Base-by-base conservation (phyloP, 2,329 filamentous ascomycete species). In the Penicillium sp. region DNA sequence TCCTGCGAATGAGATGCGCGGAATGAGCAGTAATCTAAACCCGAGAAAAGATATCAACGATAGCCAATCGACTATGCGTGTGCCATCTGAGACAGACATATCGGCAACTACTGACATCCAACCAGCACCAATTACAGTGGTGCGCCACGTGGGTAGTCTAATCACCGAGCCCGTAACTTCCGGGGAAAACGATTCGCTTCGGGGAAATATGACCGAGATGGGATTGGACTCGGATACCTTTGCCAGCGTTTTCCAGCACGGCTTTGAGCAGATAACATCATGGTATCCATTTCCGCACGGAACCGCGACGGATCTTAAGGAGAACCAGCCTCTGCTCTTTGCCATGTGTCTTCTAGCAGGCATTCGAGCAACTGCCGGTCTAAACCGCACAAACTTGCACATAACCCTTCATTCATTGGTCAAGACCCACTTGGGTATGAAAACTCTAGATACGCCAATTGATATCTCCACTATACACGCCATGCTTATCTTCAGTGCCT, bases 81-180 rank as follows among this genome's bases (percentile, higher is more conserved):
- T 55, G 7, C 48, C 53, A 9, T 41, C 35, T 14, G 35, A 35
- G 9, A 10, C 35, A 22, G 37, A 42, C n/a, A 54, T 42, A 28
- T 49, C 38, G 17, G 36, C 37, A 50, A 33, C 47, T 16, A 35
- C 47, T 19, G 53, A 55, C 16, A 22, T 55, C 33, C 53, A 55
- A 10, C 53, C 53, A 9, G 53, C 53, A n/a, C 53, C 53, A n/a
- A 55, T 55, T 12, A 51, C 53, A 33, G 53, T 55, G 6, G 53
- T 55, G n/a, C 53, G 53, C 12, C 53, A 55, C 14, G 53, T 55
- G 8, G 53, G 53, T 6, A 55, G 41, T 51, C 26, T 55, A 17
- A 55, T 55, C 53, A 55, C 53, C 6, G 53, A 55, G 28, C 53
- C 47, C 3, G 47, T 51, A 17, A 28, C 41, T 40, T 38, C 36